Evolutionary conservation across 371 early-diverging fungal species (phyloP).

Genomic region (Mortierella sp.): DNA sequence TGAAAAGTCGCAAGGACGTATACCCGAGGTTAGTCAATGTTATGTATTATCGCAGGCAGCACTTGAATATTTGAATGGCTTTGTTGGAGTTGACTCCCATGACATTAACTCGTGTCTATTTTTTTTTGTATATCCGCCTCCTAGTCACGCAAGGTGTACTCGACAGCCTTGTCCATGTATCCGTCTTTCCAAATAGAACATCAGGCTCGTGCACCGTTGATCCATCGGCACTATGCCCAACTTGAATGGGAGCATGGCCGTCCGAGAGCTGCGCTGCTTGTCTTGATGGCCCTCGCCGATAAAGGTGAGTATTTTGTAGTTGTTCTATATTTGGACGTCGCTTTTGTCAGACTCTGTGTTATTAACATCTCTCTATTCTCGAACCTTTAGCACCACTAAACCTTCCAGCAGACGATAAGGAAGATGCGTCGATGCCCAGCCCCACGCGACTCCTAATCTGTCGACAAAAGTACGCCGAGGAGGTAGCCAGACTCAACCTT

Average conservation of each 20-base stretch:
- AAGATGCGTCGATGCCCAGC: constrained; percentile 40
- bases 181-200: constrained; percentile 61
- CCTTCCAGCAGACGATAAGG: constrained; percentile 19
- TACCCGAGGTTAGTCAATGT: constrained; percentile 58
- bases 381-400: background rate
- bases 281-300: constrained; percentile 43
- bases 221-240: constrained; percentile 72
- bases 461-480: constrained; percentile 50
- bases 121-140: background rate
- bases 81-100: background rate
- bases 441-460: constrained; percentile 62
- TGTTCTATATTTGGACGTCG: background rate
- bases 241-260: constrained; percentile 66
- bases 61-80: background rate
- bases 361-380: background rate
- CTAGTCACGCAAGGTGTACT: constrained; percentile 79
- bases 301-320: constrained; percentile 52
- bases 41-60: background rate
- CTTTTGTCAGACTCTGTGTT: background rate
- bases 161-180: constrained; percentile 69
- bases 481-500: constrained; percentile 36
- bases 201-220: constrained; percentile 60
- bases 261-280: constrained; percentile 64
- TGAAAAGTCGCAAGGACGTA: constrained; percentile 66
- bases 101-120: background rate